A percentile compares a stretch with the other conserved stretches of the same genome.
phyloP scores from a whole-genome alignment of 2,329 filamentous ascomycete genomes.

The Colletotrichum sp. region DNA sequence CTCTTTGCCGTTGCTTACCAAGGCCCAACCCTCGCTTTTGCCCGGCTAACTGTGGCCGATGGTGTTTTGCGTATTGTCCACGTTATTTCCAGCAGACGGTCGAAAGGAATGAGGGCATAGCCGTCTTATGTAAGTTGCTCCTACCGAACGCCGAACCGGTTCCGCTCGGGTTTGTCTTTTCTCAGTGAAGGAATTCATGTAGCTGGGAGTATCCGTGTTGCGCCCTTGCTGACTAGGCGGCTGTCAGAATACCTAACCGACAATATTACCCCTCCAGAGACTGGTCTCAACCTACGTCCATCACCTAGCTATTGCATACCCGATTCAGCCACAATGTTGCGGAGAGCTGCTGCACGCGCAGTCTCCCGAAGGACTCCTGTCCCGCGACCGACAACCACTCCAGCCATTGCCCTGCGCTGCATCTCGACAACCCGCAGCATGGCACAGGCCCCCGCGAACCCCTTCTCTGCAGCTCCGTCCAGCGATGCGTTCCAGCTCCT shows the following conservation, averaged over 20 bases:
- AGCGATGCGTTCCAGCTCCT: conserved; percentile 88
- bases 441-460: conserved; percentile 24
- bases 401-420: conserved; percentile 29
- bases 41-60: background rate
- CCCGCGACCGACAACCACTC: conserved; percentile 17
- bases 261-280: background rate
- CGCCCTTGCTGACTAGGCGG: background rate
- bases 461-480: conserved; percentile 36
- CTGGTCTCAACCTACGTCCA: background rate
- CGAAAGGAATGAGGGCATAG: background rate
- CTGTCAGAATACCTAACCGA: background rate
- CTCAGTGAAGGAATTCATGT: background rate
- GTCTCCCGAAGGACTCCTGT: conserved; percentile 32
- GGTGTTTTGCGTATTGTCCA: background rate
- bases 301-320: background rate
- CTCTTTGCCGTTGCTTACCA: conserved; percentile 16
- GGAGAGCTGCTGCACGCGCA: conserved; percentile 33
- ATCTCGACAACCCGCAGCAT: conserved; percentile 37
- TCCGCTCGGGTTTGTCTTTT: background rate
- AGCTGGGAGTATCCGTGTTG: background rate
- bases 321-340: conserved; percentile 32
- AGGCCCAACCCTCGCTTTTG: background rate
- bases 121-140: background rate
- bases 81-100: background rate
- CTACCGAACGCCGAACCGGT: background rate